Percentiles rank a stretch among this genome's conserved stretches.
phyloP scores from a whole-genome alignment of 2,329 filamentous ascomycete species.

The Sporothrix dimorphospora region DNA sequence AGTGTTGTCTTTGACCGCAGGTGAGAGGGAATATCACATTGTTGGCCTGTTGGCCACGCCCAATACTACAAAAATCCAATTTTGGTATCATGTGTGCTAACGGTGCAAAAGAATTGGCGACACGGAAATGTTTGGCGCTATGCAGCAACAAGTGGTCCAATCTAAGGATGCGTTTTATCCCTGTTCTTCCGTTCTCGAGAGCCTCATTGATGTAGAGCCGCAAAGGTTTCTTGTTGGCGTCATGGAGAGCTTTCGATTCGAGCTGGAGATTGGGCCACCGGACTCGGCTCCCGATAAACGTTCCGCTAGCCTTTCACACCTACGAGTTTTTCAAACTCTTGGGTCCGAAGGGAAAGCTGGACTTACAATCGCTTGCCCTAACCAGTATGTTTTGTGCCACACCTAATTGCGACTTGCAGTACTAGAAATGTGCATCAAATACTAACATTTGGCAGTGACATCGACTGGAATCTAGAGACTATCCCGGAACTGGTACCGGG shows the following conservation, averaged over 20 bases:
- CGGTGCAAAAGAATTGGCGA: slow-evolving; percentile 29
- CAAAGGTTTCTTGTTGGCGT: slow-evolving; percentile 31
- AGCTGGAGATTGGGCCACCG: slow-evolving; percentile 33
- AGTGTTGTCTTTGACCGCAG: slow-evolving; percentile 24
- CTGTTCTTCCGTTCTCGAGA: slow-evolving; percentile 13
- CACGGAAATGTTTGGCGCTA: slow-evolving; percentile 7
- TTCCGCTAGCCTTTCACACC: slow-evolving; percentile 17
- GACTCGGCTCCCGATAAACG: background rate
- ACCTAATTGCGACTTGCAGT: background rate
- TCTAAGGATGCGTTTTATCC: slow-evolving; percentile 28
- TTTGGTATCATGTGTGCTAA: background rate
- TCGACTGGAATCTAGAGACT: slow-evolving; percentile 47
- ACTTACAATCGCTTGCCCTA: slow-evolving; percentile 40
- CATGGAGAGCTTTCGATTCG: slow-evolving; percentile 33
- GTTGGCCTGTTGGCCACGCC: background rate
- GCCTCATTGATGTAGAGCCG: slow-evolving; percentile 28
- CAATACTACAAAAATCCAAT: background rate
- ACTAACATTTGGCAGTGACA: slow-evolving; percentile 37
- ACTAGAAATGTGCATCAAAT: background rate
- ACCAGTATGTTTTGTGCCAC: slow-evolving; percentile 38
- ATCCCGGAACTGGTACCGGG: slow-evolving; percentile 34
- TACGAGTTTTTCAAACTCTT: slow-evolving; percentile 30
- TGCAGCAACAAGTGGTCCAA: slow-evolving; percentile 15
- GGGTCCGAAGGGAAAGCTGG: slow-evolving; percentile 29
- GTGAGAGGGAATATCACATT: background rate